Base-by-base conservation (phyloP, 371 early-diverging fungal species). In the Vairimorpha necatrix region DNA sequence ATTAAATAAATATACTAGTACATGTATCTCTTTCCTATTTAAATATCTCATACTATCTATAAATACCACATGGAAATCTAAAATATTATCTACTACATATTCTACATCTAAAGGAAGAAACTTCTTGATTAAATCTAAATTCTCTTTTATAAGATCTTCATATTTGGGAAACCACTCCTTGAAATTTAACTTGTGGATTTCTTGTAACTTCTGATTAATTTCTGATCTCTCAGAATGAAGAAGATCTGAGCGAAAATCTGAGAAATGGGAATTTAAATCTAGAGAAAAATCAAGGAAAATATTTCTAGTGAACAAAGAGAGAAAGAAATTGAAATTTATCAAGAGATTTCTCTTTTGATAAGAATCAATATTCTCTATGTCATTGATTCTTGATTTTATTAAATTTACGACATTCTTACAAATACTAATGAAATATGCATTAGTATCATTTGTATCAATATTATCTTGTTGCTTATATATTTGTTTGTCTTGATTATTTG, bases 291-390 rank as follows among this genome's bases (percentile, higher is more conserved):
- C 28, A 14, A 62, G 33, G 3, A 38, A 9, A 1, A 86, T 50
- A 18, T 71, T 65, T 34, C 71, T 66, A 30, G 26, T 39, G 60
- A 78, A 86, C 22, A 36, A 48, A 7, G 36, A 26, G 42, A 76
- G 61, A 63, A 81, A 70, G 28, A 26, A 33, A 16, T 66, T 63
- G 75, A 84, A 83, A 72, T 84, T 75, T 28, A 80, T 20, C 11
- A 79, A 54, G 4, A 86, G 58, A 26, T 73, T 65, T 36, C 80
- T 74, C 72, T 82, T 80, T 66, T 84, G 84, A 47, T 65, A 62
- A 18, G 78, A 79, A 16, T 66, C 34, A 30, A 34, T 26, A 24
- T 68, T 69, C 28, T 60, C 36, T 26, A 78, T 33, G 70, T 85
- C 84, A 24, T 67, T 61, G 26, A 82, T 42, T 72, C 83, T 84